These are phyloP conservation scores for Cyberlindnera saturnus DNA, from an alignment of 805 yeast species.

Conservation along the genomic window DNA sequence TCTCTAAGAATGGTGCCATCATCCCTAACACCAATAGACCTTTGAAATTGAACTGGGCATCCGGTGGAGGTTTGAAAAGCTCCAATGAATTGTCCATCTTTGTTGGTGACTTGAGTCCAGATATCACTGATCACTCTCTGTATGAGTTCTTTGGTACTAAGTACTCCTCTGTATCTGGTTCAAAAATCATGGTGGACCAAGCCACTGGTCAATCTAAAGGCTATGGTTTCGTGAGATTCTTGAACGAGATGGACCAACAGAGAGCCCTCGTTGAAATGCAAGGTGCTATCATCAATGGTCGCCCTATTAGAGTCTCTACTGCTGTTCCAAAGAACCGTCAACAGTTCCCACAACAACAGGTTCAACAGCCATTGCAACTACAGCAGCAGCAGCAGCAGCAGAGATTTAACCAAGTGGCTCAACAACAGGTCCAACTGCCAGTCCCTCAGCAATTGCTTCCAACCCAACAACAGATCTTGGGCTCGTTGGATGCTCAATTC, in stretches of 20 bases:
- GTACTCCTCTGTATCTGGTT: conserved; percentile 70
- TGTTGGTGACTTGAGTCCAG: conserved; percentile 79
- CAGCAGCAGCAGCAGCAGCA: conserved; percentile 19
- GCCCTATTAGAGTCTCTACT: conserved; percentile 73
- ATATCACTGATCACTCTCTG: conserved; percentile 60
- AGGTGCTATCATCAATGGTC: conserved; percentile 62
- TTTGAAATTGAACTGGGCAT: conserved; percentile 79
- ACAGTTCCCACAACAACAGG: conserved; percentile 11
- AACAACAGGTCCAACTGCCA: conserved; percentile 9
- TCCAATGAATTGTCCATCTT: conserved; percentile 58
- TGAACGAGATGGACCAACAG: conserved; percentile 58
- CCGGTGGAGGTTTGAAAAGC: conserved; percentile 34
- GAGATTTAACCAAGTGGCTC: conserved; percentile 1
- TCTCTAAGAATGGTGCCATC: conserved; percentile 58
- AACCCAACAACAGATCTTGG: conserved; percentile 20
- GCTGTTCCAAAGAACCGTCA: conserved; percentile 48
- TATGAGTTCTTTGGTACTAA: conserved; percentile 60
- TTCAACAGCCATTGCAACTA: conserved; percentile 6
- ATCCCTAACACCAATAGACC: conserved; percentile 57
- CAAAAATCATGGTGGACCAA: conserved; percentile 73
- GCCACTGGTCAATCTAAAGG: conserved; percentile 69
- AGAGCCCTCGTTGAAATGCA: conserved; percentile 77
- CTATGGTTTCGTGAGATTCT: conserved; percentile 84
- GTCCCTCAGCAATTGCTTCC: conserved; percentile 7
- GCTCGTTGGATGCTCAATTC: conserved; percentile 29